Evolutionary conservation across 306 rosid genomes (phyloP), one percentile per base, ranked within the genome.

Genomic region (Rubus parviflorus): DNA sequence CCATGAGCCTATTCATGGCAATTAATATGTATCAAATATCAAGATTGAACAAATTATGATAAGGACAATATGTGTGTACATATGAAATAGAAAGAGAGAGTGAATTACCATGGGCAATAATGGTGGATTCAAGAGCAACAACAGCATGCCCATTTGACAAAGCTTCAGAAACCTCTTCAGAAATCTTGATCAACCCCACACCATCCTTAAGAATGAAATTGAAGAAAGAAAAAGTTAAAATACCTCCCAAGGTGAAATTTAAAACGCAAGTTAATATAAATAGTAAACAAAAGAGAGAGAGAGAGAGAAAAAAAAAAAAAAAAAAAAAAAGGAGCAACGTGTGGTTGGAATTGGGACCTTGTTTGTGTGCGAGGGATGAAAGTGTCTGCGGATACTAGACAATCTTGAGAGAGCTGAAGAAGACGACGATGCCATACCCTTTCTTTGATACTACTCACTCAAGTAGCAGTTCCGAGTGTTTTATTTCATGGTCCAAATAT

Each of bases 51-150:
- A 20, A 64, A 64, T 38, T 64, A 64, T 38, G 70, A 38, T 64
- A 38, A 3, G 35, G 35, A 30, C 35, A 30, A 30, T 30, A 30
- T 30, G 35, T 30, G 35, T 30, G 1, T 30, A 30, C 2, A 30
- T 30, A 30, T 30, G 35, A 30, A 30, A 30, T 30, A 30, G 35
- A 13, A 46, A 52, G 57, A 46, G 46, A 68, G 37, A 30, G 14
- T 25, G 37, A 10, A 41, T 37, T 79, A 93, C 98, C 97, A 72
- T 94, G 97, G 25, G 97, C 92, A 79, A 94, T 90, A 64, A 94
- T 90, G 72, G 97, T 94, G 79, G 98, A 92, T 85, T 94, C 97
- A 16, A 94, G 93, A 80, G 96, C 98, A 70, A 94, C 94, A 75
- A 92, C 92, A 7, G 96, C 84, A 70, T 83, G 86, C 47, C 96